Conservation (phyloP, 2,329 filamentous ascomycete species). For the Colletotrichum tanaceti region DNA sequence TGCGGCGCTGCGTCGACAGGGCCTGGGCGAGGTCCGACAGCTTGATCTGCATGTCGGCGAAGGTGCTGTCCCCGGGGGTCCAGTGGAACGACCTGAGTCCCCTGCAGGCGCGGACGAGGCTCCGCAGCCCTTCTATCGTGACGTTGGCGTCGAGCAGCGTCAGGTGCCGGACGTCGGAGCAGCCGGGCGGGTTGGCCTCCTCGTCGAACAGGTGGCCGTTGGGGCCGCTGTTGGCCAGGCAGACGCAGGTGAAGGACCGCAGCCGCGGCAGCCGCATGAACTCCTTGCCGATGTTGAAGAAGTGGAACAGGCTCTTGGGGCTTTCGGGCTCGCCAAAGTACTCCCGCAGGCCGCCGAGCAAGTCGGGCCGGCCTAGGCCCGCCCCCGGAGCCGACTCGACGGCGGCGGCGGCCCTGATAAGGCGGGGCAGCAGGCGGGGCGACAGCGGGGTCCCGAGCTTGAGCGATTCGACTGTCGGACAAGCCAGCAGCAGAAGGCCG, state of each 20-base stretch:
- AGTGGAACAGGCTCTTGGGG: slow-evolving; percentile 19
- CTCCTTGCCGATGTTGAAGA: slow-evolving; percentile 21
- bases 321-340: slow-evolving; percentile 13
- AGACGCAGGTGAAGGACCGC: neutral
- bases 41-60: slow-evolving; percentile 20
- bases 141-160: slow-evolving; percentile 12
- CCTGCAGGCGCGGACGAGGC: slow-evolving; percentile 3
- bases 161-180: slow-evolving; percentile 9
- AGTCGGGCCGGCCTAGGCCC: too few species aligned
- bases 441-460: slow-evolving; percentile 13
- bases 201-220: slow-evolving; percentile 17
- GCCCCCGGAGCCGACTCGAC: neutral
- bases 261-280: slow-evolving; percentile 10
- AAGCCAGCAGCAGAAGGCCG: slow-evolving; percentile 10
- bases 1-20: neutral
- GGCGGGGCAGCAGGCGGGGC: slow-evolving; percentile 10
- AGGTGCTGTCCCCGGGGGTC: slow-evolving; percentile 13
- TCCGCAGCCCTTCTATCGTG: slow-evolving; percentile 3
- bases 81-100: slow-evolving; percentile 5
- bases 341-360: slow-evolving; percentile 5
- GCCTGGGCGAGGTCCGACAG: slow-evolving; percentile 2
- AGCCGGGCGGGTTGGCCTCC: slow-evolving; percentile 9
- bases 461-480: slow-evolving; percentile 9
- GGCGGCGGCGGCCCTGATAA: slow-evolving; percentile 8
- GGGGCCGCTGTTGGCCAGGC: slow-evolving; percentile 12